These are phyloP conservation scores for Backusella tuberculispora DNA, from an alignment of 192 early-diverging fungal genomes.

Conservation along the genomic window DNA sequence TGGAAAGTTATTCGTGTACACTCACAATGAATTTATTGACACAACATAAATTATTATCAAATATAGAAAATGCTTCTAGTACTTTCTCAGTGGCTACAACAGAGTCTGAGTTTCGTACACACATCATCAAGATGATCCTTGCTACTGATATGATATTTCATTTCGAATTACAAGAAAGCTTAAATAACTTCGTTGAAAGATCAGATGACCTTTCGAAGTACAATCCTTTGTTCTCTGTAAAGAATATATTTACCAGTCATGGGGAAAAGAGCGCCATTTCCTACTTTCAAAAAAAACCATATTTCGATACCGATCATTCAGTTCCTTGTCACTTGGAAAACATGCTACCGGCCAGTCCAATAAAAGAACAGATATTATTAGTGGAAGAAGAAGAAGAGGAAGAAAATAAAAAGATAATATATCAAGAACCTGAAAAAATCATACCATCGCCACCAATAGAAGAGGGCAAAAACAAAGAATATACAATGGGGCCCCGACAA, in stretches of 20 bases:
- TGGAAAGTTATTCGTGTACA: constrained; percentile 86
- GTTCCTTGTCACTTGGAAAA: background rate
- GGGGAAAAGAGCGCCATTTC: constrained; percentile 5
- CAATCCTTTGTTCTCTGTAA: background rate
- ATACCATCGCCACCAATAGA: background rate
- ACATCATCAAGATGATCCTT: constrained; percentile 78
- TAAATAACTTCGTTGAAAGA: constrained; percentile 48
- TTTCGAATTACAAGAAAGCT: constrained; percentile 64
- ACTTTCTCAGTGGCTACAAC: constrained; percentile 53
- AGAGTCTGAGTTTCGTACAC: constrained; percentile 42
- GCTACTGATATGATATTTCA: constrained; percentile 93
- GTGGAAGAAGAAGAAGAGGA: background rate
- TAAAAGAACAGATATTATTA: background rate
- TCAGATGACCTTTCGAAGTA: constrained; percentile 3
- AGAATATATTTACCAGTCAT: background rate
- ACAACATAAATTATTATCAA: constrained; percentile 72
- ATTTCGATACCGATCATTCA: background rate
- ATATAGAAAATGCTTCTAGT: constrained; percentile 51
- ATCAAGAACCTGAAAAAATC: background rate
- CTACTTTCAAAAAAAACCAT: background rate
- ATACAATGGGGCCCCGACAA: constrained; percentile 44
- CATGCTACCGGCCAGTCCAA: background rate
- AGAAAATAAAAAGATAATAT: background rate
- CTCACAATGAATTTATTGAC: constrained; percentile 69
- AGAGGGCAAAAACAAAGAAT: background rate